Percentiles rank a stretch among this genome's conserved stretches.
Conservation (phyloP, 2,329 filamentous ascomycete species). For the Trichocomaceae sp. region DNA sequence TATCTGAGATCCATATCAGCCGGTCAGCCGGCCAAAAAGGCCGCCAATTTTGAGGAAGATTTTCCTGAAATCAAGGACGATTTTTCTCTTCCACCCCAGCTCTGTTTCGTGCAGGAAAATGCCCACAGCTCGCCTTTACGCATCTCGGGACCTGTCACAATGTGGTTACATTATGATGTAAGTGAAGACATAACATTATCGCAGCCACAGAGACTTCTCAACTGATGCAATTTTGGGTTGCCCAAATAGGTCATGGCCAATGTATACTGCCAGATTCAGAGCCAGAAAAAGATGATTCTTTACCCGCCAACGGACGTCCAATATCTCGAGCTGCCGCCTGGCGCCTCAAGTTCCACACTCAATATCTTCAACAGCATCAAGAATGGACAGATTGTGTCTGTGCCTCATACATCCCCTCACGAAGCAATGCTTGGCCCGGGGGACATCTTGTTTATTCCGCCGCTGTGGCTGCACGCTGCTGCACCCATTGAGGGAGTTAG, state of each 20-base stretch:
- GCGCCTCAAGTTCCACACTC: conserved; percentile 71
- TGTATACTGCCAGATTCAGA: conserved; percentile 70
- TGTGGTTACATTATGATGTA: conserved; percentile 89
- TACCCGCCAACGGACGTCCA: conserved; percentile 72
- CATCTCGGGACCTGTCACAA: conserved; percentile 70
- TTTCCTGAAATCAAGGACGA: conserved; percentile 64
- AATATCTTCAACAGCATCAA: conserved; percentile 54
- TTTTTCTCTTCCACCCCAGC: conserved; percentile 60
- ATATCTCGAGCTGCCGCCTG: conserved; percentile 63
- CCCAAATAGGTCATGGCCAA: conserved; percentile 69
- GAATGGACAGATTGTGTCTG: conserved; percentile 43
- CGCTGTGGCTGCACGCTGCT: conserved; percentile 75
- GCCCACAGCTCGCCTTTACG: conserved; percentile 72
- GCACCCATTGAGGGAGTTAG: conserved; percentile 44
- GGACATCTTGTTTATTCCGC: conserved; percentile 73
- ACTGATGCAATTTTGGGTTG: background rate
- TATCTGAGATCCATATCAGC: conserved; percentile 75
- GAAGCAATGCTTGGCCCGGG: conserved; percentile 62
- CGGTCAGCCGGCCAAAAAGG: conserved; percentile 59
- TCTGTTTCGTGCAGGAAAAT: conserved; percentile 54
- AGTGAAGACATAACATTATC: conserved; percentile 13
- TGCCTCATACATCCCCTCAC: conserved; percentile 59
- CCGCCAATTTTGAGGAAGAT: conserved; percentile 64
- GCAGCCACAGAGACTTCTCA: background rate
- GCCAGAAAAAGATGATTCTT: conserved; percentile 65